These are phyloP conservation scores for Trametes cingulata DNA, from an alignment of 768 basidiomycete genomes.

Conservation along the genomic window DNA sequence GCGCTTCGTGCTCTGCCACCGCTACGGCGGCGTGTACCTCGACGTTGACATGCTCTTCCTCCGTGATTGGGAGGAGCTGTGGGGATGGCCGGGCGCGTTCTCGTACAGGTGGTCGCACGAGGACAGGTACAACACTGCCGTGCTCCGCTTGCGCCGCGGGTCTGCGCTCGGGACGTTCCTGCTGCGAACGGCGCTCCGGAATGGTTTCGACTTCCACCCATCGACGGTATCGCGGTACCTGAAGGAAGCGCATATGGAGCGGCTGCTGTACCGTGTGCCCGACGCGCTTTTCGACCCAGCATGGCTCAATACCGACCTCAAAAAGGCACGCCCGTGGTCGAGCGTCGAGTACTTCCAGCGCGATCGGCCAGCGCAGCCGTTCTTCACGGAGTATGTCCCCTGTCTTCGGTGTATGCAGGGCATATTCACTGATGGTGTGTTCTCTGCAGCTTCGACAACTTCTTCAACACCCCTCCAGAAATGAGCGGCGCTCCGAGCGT, in stretches of 20 bases:
- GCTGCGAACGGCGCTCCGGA: slow-evolving; percentile 93
- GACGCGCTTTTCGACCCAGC: slow-evolving; percentile 97
- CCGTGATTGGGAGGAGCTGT: slow-evolving; percentile 98
- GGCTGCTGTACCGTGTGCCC: slow-evolving; percentile 81
- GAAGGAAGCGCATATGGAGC: slow-evolving; percentile 84
- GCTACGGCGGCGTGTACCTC: slow-evolving; percentile 94
- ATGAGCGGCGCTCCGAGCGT: slow-evolving; percentile 80
- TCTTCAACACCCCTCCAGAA: slow-evolving; percentile 77
- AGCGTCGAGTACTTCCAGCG: slow-evolving; percentile 59
- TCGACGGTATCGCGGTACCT: slow-evolving; percentile 91
- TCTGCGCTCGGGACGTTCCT: slow-evolving; percentile 94
- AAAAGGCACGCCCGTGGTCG: background rate
- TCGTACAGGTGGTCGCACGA: slow-evolving; percentile 97
- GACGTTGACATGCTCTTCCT: slow-evolving; percentile 96
- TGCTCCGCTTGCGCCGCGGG: slow-evolving; percentile 89
- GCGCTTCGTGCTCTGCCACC: slow-evolving; percentile 94
- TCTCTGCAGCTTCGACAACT: slow-evolving; percentile 70
- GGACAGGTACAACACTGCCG: slow-evolving; percentile 94
- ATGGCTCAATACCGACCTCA: slow-evolving; percentile 88
- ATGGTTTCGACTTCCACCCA: slow-evolving; percentile 94
- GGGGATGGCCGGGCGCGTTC: slow-evolving; percentile 95
- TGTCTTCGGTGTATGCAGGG: no score
- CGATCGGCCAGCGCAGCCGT: slow-evolving; percentile 91
- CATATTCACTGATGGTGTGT: background rate
- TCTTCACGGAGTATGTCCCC: slow-evolving; percentile 73